Evolutionary conservation across 1,284 basidiomycete genomes (phyloP).

Genomic region (Coniferiporia sulphurascens): DNA sequence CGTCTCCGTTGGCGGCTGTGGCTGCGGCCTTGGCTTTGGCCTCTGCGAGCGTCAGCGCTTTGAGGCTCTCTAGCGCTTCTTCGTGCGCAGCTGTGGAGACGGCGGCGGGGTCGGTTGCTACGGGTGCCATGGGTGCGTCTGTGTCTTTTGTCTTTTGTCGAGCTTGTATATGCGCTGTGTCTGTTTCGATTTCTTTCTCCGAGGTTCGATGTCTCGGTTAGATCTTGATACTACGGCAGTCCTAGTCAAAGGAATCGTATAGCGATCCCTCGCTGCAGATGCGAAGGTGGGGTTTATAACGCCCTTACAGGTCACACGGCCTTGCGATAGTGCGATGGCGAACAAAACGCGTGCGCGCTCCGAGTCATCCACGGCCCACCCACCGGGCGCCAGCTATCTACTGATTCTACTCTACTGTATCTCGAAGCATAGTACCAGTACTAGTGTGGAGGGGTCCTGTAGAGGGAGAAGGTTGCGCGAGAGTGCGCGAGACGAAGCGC

Average conservation of each 20-base stretch:
- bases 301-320: background rate
- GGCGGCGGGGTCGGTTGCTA: conserved; percentile 11
- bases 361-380: background rate
- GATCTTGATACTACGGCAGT: no score
- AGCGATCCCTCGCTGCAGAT: background rate
- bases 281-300: background rate
- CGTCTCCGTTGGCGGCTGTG: conserved; percentile 1
- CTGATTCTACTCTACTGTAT: no score
- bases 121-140: conserved; percentile 19
- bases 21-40: no score
- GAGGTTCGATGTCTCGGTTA: no score
- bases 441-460: background rate
- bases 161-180: no score
- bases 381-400: no score
- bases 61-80: background rate
- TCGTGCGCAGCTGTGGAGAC: background rate
- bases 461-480: background rate
- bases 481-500: conserved; percentile 14
- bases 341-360: conserved; percentile 7
- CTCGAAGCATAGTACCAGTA: no score
- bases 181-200: no score
- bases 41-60: background rate
- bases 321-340: background rate
- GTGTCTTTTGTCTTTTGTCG: no score
- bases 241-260: background rate